Conservation (phyloP, 768 basidiomycete species). For the Phylloporus scabripes region DNA sequence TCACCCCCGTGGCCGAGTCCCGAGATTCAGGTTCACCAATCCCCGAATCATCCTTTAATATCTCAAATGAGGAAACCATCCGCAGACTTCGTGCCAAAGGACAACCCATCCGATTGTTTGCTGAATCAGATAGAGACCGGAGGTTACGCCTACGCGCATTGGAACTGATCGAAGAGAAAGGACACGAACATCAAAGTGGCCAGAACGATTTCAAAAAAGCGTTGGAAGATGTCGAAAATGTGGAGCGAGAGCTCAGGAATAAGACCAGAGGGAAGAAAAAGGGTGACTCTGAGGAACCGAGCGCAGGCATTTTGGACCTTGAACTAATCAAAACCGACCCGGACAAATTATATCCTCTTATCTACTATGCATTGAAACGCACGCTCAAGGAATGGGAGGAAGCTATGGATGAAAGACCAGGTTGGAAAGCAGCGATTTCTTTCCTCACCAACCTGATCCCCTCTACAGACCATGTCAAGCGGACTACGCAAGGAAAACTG, state of each 20-base stretch:
- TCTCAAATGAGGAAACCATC: constrained; percentile 89
- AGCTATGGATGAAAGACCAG: constrained; percentile 90
- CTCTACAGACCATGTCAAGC: constrained; percentile 70
- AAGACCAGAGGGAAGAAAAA: constrained; percentile 58
- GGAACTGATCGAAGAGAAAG: constrained; percentile 92
- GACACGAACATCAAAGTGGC: constrained; percentile 69
- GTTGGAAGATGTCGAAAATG: constrained; percentile 80
- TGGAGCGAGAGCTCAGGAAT: constrained; percentile 59
- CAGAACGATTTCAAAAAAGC: constrained; percentile 95
- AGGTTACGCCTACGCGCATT: constrained; percentile 84
- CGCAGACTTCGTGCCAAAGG: constrained; percentile 85
- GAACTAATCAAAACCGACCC: constrained; percentile 82
- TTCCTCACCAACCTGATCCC: constrained; percentile 1
- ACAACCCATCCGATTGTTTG: constrained; percentile 93
- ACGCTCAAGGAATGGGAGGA: constrained; percentile 95
- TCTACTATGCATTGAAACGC: constrained; percentile 92
- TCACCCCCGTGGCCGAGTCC: constrained; percentile 32
- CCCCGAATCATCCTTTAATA: constrained; percentile 59
- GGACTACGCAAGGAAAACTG: constrained; percentile 84
- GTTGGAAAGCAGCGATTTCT: constrained; percentile 35
- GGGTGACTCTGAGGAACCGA: constrained; percentile 46
- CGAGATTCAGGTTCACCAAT: constrained; percentile 37
- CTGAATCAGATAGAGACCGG: constrained; percentile 91
- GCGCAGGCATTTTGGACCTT: constrained; percentile 66
- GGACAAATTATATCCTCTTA: constrained; percentile 92